Base-by-base conservation (phyloP, 1,284 basidiomycete species). In the Hortiboletus rubellus region DNA sequence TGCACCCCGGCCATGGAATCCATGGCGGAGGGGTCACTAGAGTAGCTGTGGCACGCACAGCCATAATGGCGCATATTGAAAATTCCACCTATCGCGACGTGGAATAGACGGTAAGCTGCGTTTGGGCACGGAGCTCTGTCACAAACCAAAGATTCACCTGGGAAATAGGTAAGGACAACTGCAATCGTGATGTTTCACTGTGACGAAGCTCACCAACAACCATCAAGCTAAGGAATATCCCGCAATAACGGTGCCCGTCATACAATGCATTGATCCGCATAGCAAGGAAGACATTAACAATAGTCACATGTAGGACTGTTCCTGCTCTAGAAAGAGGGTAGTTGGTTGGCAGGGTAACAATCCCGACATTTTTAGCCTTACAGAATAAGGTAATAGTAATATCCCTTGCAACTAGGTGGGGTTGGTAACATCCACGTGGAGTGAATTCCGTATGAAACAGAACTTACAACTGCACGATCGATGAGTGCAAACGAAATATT, bases 251-350 rank as follows among this genome's bases (percentile, higher is more conserved):
- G 10, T 40, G 34, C 12, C 33, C 51, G 33, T 3, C 7, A 40
- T 63, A 50, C 22, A 69, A n/a, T 11, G 63, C 63, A 18, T 52
- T 47, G 40, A 63, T 57, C 34, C 65, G 56, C 30, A 60, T 52
- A 7, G 58, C 60, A 17, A 67, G 55, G 44, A 66, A 53, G 9
- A 67, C 12, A 31, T 69, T 69, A 52, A 69, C 65, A 14, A 47
- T 31, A 5, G 57, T 65, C 48, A 55, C 50, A 17, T 65, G 63
- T 37, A 69, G 17, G 14, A 67, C 52, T 3, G 50, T 48, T 14
- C 65, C 65, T 37, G 56, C 63, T 24, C 67, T 67, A 38, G 33
- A 45, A 50, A 33, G 6, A 33, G 27, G 15, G 11, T 33, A 11
- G 33, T 12, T 10, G 0, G 7, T 55, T 12, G 27, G 30, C 14